A percentile compares a stretch with the other conserved stretches of the same genome.
These are phyloP conservation scores for Pseudogymnoascus sp. DNA, from an alignment of 2,329 filamentous ascomycete species.

Conservation along the genomic window DNA sequence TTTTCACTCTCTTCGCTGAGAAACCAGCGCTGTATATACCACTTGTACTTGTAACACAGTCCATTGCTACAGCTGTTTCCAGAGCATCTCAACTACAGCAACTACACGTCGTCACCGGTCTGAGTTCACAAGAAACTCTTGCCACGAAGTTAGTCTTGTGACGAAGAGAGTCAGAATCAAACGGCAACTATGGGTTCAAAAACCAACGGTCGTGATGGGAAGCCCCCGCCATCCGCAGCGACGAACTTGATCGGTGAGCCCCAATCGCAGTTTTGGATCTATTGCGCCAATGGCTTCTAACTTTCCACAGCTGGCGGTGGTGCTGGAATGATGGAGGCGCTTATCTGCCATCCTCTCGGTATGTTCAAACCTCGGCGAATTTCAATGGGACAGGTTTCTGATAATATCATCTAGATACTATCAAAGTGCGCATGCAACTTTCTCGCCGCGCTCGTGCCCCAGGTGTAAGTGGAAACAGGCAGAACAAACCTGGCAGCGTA, in stretches of 20 bases:
- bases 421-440: conserved; percentile 99
- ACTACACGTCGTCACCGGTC: neutral
- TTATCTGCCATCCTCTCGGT: conserved; percentile 91
- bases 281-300: conserved; percentile 10
- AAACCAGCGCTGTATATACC: conserved; percentile 4
- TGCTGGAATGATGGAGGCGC: conserved; percentile 98
- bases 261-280: conserved; percentile 10
- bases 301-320: conserved; percentile 70
- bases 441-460: conserved; percentile 76
- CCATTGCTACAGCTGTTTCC: neutral
- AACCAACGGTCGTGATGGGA: conserved; percentile 49
- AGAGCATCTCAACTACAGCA: neutral
- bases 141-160: conserved; percentile 1
- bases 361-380: conserved; percentile 27
- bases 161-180: neutral
- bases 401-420: conserved; percentile 59
- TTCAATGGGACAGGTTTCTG: conserved; percentile 4
- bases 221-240: conserved; percentile 75
- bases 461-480: conserved; percentile 48
- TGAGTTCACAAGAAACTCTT: neutral
- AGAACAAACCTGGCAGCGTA: neutral
- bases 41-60: neutral
- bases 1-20: conserved; percentile 4
- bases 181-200: conserved; percentile 50
- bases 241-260: conserved; percentile 81